phyloP scores from a whole-genome alignment of 441 rosid species.

The Syzygium syzygioides region DNA sequence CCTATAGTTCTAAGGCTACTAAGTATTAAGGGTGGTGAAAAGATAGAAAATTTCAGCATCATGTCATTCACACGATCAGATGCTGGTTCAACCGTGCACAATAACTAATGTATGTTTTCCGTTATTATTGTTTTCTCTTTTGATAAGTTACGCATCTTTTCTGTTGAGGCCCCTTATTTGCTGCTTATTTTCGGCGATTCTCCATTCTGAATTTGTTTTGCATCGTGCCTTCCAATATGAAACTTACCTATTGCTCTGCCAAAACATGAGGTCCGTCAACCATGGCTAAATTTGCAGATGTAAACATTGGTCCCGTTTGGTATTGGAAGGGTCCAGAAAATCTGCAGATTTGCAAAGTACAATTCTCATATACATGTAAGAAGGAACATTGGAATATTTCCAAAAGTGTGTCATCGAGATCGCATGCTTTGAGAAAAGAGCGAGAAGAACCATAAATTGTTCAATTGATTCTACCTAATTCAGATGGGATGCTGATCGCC shows the following conservation, averaged over 20 bases:
- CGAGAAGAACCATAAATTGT: background rate
- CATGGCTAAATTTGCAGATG: background rate
- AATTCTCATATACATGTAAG: background rate
- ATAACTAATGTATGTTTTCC: background rate
- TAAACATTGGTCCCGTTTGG: background rate
- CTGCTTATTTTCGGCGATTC: background rate
- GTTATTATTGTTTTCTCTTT: background rate
- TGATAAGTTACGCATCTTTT: background rate
- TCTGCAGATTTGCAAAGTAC: background rate
- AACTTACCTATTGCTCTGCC: background rate
- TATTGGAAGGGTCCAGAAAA: background rate
- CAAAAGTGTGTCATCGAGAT: background rate
- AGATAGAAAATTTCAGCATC: background rate
- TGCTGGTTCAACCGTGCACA: background rate
- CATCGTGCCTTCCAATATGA: background rate
- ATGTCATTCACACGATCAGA: background rate
- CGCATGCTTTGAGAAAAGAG: background rate
- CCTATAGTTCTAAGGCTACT: conserved; percentile 40
- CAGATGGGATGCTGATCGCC: background rate
- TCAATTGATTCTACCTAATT: background rate
- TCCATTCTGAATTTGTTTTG: background rate
- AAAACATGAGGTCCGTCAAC: background rate
- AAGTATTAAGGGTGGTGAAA: background rate
- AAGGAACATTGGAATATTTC: background rate
- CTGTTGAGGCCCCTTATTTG: background rate